Conservation (phyloP, 345 rosid genomes). For the Firmiana major region DNA sequence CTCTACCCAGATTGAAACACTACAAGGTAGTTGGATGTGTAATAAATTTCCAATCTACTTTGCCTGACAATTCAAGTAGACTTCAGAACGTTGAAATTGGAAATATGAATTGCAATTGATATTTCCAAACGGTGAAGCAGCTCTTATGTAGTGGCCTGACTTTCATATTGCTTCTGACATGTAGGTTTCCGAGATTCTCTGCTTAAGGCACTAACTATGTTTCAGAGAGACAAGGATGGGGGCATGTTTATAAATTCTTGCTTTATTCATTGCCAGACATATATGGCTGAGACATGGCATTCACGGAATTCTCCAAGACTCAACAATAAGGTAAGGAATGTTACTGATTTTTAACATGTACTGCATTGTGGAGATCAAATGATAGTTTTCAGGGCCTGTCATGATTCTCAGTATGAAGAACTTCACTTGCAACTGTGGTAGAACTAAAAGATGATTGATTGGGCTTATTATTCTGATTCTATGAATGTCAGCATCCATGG, state of each 20-base stretch:
- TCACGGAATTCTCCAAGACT: slow-evolving; percentile 63
- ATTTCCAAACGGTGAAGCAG: background rate
- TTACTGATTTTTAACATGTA: background rate
- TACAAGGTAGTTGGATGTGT: slow-evolving; percentile 50
- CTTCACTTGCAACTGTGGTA: slow-evolving; percentile 18
- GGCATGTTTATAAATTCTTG: slow-evolving; percentile 88
- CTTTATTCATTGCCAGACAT: slow-evolving; percentile 75
- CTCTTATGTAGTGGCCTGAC: slow-evolving; percentile 3
- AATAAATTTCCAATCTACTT: background rate
- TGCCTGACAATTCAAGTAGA: background rate
- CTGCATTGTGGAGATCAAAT: background rate
- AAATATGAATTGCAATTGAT: background rate
- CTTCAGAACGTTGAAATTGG: background rate
- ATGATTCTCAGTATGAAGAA: background rate
- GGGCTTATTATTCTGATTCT: background rate
- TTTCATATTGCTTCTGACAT: slow-evolving; percentile 1
- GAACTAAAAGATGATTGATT: background rate
- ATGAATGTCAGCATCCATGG: background rate
- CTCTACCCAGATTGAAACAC: slow-evolving; percentile 46
- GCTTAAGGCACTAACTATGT: slow-evolving; percentile 44
- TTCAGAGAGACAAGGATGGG: slow-evolving; percentile 40
- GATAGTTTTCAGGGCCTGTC: background rate
- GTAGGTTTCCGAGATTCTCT: slow-evolving; percentile 67
- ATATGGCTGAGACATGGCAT: slow-evolving; percentile 63
- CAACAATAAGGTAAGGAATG: slow-evolving; percentile 47